Base-by-base conservation (phyloP, 805 yeast genomes). In the Candida pseudofarinosa region DNA sequence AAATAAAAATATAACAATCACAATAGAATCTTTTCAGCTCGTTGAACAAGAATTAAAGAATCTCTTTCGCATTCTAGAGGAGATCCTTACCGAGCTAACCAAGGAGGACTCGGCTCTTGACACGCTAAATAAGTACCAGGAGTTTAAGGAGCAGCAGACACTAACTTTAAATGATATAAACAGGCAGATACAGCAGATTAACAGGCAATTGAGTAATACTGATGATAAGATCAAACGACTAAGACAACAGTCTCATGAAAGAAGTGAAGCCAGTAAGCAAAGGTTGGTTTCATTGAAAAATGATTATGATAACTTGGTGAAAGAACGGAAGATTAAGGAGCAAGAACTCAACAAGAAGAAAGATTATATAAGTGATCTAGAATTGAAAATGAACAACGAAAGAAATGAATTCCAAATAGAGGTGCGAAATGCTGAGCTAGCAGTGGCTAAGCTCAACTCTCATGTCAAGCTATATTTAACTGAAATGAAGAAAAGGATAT, bases 21-120 rank as follows among this genome's bases (percentile, higher is more conserved):
- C 90, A 0, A 67, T 77, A 7, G 85, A 81, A 39, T 74, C 88
- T 0, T 74, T 86, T 44, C 74, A 71, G 37, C 37, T 45, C n/a
- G 58, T 67, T 2, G 73, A 71, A 47, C 59, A 53, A 30, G 73
- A 68, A 44, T 49, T 70, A 42, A 66, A 63, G 46, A 69, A 69
- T 45, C 65, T 76, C 7, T 63, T 82, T 19, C 70, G 78, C 34
- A 67, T 76, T 23, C 52, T 76, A 53, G 79, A 75, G 46, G 81
- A 83, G 52, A 63, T 77, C 39, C 62, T 73, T 47, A 59, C 65
- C 46, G 80, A 80, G 54, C 52, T 71, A 47, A 54, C 51, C 42
- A 64, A 69, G 55, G 67, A 76, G 50, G 73, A 74, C 42, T 55
- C 66, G 47, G 58, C 76, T 30, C 54, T 59, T 42, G 59, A 61